Evolutionary conservation across 176 grass and related monocot genomes (phyloP).

Genomic region (Secale cereale): DNA sequence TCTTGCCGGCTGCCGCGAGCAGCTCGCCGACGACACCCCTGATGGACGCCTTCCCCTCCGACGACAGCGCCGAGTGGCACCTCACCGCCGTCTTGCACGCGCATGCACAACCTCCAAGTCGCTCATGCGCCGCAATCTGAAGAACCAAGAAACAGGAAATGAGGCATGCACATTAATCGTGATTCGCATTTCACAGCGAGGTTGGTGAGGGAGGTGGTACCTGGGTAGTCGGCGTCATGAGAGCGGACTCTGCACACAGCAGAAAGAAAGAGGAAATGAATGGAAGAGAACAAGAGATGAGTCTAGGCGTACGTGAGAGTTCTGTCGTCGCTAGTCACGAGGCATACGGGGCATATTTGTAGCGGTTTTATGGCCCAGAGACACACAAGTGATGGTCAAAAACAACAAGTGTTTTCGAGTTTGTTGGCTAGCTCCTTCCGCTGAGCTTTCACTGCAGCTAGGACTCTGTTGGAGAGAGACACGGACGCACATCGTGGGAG

Average conservation of each 20-base stretch:
- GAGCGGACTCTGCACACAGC: neutral
- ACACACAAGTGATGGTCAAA: neutral
- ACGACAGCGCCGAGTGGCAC: slow-evolving; percentile 67
- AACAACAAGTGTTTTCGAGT: neutral
- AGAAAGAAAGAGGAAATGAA: neutral
- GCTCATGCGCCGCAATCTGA: neutral
- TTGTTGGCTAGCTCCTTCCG: neutral
- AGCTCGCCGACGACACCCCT: slow-evolving; percentile 63
- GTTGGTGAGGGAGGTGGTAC: neutral
- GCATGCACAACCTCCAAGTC: neutral
- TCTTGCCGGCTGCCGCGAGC: neutral
- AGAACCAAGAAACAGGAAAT: neutral
- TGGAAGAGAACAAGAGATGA: neutral
- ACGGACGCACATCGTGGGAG: neutral
- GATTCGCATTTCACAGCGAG: neutral
- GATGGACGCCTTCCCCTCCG: slow-evolving; percentile 62
- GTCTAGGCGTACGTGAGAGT: neutral
- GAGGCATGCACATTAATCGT: too few relatives aligned
- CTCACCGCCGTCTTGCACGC: slow-evolving; percentile 8
- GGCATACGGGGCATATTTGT: neutral
- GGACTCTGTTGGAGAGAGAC: neutral
- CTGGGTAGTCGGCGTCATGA: slow-evolving; percentile 49
- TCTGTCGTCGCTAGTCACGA: neutral
- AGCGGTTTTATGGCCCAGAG: neutral
- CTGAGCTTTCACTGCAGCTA: neutral